Conservation (phyloP, 73 alveolate genomes). For the Durusdinium trenchii region DNA sequence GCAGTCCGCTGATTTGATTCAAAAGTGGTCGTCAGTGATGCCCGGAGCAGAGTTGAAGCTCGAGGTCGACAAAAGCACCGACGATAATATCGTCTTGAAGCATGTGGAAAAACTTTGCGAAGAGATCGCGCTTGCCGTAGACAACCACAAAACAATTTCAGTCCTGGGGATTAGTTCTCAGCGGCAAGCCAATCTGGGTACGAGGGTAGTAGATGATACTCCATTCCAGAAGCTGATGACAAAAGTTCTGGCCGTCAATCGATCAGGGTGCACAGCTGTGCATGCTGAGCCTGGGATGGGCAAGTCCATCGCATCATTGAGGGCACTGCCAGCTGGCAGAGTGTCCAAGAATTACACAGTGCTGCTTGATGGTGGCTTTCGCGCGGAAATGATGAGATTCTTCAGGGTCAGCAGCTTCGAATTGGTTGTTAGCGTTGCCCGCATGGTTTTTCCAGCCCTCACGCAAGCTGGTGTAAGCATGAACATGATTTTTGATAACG, state of each 20-base stretch:
- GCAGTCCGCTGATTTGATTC: conserved; percentile 10
- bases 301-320: conserved; percentile 61
- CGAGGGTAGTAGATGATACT: conserved; percentile 51
- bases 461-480: conserved; percentile 54
- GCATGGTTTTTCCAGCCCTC: conserved; percentile 50
- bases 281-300: conserved; percentile 83
- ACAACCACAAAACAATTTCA: conserved; percentile 4
- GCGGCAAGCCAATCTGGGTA: conserved; percentile 54
- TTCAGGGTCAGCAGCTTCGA: conserved; percentile 50
- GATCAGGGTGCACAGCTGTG: conserved; percentile 74
- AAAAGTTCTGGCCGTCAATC: conserved; percentile 60
- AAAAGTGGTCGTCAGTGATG: conserved; percentile 49
- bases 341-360: conserved; percentile 74
- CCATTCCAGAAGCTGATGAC: conserved; percentile 67
- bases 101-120: conserved; percentile 40
- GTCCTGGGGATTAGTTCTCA: conserved; percentile 29
- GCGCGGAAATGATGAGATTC: conserved; percentile 40
- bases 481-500: conserved; percentile 52
- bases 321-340: conserved; percentile 79
- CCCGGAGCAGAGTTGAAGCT: conserved; percentile 58
- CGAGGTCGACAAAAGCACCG: conserved; percentile 67
- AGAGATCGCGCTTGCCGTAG: conserved; percentile 33
- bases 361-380: conserved; percentile 58
- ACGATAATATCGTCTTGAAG: conserved; percentile 9
- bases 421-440: conserved; percentile 47